These are phyloP conservation scores for Bothriochloa decipiens DNA, from an alignment of 176 grass and related monocot genomes.

Conservation along the genomic window DNA sequence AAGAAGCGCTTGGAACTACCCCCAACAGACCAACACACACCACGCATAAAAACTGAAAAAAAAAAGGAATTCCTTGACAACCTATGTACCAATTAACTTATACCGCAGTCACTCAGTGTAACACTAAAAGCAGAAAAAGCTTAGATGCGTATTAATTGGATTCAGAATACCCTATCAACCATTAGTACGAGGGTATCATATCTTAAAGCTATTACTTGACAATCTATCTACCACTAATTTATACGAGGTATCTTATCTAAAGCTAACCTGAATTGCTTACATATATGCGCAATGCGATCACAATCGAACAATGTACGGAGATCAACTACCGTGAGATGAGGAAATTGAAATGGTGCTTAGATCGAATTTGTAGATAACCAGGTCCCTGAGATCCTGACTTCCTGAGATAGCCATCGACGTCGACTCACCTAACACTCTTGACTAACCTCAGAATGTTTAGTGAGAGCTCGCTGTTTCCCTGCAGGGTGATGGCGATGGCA, in stretches of 20 bases:
- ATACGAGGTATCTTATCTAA: slow-evolving; percentile 1
- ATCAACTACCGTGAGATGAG: no score
- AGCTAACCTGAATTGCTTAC: background rate
- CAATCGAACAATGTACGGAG: background rate
- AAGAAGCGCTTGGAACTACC: no score
- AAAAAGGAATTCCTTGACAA: no score
- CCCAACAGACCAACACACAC: no score
- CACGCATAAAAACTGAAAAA: background rate
- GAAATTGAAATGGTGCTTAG: no score
- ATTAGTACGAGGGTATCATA: background rate
- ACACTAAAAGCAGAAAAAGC: no score
- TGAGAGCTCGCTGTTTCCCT: background rate
- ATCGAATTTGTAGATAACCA: slow-evolving; percentile 1
- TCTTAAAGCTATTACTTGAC: background rate
- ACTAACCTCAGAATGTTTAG: slow-evolving; percentile 37
- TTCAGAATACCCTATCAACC: no score
- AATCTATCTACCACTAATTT: no score
- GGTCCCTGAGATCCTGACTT: slow-evolving; percentile 8
- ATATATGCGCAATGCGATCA: slow-evolving; percentile 18
- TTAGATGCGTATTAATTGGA: no score
- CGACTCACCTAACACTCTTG: slow-evolving; percentile 43
- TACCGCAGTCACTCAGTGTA: no score
- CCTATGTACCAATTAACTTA: background rate
- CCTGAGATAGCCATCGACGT: slow-evolving; percentile 12
- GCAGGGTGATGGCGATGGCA: slow-evolving; percentile 11